Conservation (phyloP, 805 yeast species). For the Saccharomycopsis schoenii region DNA sequence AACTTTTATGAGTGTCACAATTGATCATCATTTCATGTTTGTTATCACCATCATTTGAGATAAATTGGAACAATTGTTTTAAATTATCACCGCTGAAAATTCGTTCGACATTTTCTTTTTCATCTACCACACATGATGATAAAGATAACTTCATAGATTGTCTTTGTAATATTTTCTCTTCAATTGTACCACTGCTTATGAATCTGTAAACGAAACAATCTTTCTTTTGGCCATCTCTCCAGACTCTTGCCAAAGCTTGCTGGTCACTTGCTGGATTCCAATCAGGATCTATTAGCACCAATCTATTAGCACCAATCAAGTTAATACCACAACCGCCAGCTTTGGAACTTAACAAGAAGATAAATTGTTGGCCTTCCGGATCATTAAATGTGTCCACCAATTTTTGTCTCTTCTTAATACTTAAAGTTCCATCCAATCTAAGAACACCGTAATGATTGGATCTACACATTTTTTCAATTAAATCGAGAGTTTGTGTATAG, state of each 20-base stretch:
- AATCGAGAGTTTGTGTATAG: constrained; percentile 87
- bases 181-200: constrained; percentile 90
- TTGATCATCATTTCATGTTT: constrained; percentile 29
- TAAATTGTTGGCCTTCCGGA: constrained; percentile 80
- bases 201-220: constrained; percentile 93
- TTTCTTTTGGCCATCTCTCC: constrained; percentile 98
- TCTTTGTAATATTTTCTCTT: constrained; percentile 91
- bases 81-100: constrained; percentile 77
- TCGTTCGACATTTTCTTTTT: constrained; percentile 89
- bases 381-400: constrained; percentile 86
- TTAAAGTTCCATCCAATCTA: constrained; percentile 88
- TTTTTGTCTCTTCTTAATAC: constrained; percentile 84
- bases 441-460: constrained; percentile 61
- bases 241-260: constrained; percentile 93
- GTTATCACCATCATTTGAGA: constrained; percentile 28
- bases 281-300: constrained; percentile 81
- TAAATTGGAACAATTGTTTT: constrained; percentile 62
- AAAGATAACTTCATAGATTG: constrained; percentile 90
- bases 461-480: constrained; percentile 82
- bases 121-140: constrained; percentile 95
- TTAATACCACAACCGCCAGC: constrained; percentile 99
- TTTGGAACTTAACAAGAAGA: constrained; percentile 82
- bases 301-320: constrained; percentile 89
- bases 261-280: constrained; percentile 99
- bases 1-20: constrained; percentile 91